Percentiles rank a stretch among this genome's conserved stretches.
phyloP scores from a whole-genome alignment of 2,329 filamentous ascomycete species.

The Emergomyces pasteurianus region DNA sequence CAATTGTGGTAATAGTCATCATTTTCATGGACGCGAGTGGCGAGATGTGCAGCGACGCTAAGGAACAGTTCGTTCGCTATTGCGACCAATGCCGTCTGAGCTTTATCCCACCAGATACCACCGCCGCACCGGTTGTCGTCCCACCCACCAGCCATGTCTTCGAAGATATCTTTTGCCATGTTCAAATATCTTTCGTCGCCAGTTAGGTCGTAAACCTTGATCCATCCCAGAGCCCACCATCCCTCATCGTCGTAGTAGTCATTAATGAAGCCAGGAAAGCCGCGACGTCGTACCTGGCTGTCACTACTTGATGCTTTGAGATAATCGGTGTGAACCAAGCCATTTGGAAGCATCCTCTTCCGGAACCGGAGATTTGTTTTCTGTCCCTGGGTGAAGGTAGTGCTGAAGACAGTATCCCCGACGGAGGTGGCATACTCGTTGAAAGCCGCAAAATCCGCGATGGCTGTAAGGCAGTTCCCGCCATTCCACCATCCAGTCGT shows the following conservation, averaged over 20 bases:
- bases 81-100: slow-evolving; percentile 38
- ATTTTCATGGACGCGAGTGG: slow-evolving; percentile 31
- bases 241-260: slow-evolving; percentile 43
- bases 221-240: slow-evolving; percentile 44
- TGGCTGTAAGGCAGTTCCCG: slow-evolving; percentile 52
- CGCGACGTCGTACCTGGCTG: not conserved
- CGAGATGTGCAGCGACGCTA: slow-evolving; percentile 42
- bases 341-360: not conserved
- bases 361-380: not conserved
- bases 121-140: slow-evolving; percentile 22
- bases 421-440: slow-evolving; percentile 23
- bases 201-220: slow-evolving; percentile 44
- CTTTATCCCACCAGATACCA: slow-evolving; percentile 38
- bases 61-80: slow-evolving; percentile 49
- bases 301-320: not conserved
- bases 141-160: slow-evolving; percentile 33
- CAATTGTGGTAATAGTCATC: slow-evolving; percentile 30
- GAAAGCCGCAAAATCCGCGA: slow-evolving; percentile 42
- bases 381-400: slow-evolving; percentile 24
- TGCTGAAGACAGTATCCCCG: slow-evolving; percentile 32
- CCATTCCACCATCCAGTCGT: slow-evolving; percentile 59
- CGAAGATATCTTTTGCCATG: slow-evolving; percentile 39
- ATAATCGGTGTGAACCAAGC: not conserved
- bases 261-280: slow-evolving; percentile 24
- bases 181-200: slow-evolving; percentile 33